Conservation (phyloP, 2,329 filamentous ascomycete species). For the Ceratocystis eucalypticola region DNA sequence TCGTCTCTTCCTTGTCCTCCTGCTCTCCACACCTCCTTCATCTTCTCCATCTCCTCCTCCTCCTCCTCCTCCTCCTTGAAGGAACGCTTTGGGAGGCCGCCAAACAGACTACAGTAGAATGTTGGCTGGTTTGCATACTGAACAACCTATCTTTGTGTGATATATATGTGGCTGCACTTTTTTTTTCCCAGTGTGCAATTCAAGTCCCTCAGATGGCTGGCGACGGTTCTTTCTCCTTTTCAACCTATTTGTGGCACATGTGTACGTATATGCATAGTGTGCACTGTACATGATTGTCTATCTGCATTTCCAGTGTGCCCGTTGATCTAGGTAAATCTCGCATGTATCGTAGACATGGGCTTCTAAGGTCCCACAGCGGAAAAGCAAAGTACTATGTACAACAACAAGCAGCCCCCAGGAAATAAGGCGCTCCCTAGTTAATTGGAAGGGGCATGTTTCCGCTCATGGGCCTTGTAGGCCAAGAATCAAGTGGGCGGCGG, state of each 20-base stretch:
- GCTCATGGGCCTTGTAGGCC: neutral
- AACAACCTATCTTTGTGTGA: neutral
- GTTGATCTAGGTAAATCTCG: neutral
- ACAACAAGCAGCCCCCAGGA: neutral
- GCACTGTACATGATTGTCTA: neutral
- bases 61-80: neutral
- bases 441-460: neutral
- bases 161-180: neutral
- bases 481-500: neutral
- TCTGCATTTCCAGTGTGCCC: neutral
- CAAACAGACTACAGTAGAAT: neutral
- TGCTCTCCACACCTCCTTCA: neutral
- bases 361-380: neutral
- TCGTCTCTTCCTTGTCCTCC: too few relatives aligned
- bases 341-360: slow-evolving; percentile 2
- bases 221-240: neutral
- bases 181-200: neutral
- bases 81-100: neutral
- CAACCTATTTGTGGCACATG: neutral
- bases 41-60: neutral
- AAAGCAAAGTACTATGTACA: neutral
- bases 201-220: neutral
- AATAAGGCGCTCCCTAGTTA: neutral
- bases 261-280: neutral
- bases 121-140: neutral